Evolutionary conservation across 129 eudicot species (phyloP), one percentile per base, ranked within the genome.

Genomic region (Erigeron canadensis): DNA sequence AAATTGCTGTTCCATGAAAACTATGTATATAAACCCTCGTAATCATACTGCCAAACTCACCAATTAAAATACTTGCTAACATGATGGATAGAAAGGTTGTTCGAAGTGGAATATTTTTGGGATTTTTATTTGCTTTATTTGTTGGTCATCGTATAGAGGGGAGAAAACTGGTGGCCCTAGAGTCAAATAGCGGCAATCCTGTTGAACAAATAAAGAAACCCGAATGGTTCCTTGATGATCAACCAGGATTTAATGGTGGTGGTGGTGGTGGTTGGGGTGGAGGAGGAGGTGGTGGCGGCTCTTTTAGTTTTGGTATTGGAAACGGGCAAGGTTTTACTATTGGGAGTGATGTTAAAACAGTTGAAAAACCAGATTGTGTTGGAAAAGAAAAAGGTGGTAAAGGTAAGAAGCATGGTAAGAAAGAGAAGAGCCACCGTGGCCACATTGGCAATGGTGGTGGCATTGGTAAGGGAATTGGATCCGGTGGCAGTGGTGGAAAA

Each of bases 251-350:
- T 75, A 43, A 19, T 19, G 23, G 60, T 34, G 75, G 78, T 23
- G 84, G 84, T 12, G 79, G 81, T 40, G 71, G 81, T 18, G 77
- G 86, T 62, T 51, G 80, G 69, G 71, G 75, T 18, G 74, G 83
- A 6, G 77, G 73, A 0, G 86, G 69, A 4, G 84, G 72, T 15
- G 75, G 71, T n/a, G 85, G 83, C 16, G 70, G 74, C 22, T 79
- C 78, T 17, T 82, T 85, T 82, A 82, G 84, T 68, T 79, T 81
- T 63, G 75, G 82, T 10, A 76, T 57, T 57, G 89, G 89, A 16
- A 44, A 79, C 63, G 89, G 89, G 60, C 53, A 17, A 6, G 89
- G 89, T 19, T 81, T 75, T 77, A 67, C 83, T 2, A 69, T 84
- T 71, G 88, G 86, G 0, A 61, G 58, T 51, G 82, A 65, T 58